Evolutionary conservation across 2,329 filamentous ascomycete genomes (phyloP), one percentile per base, ranked within the genome.

Genomic region (Metarhizium rileyi): DNA sequence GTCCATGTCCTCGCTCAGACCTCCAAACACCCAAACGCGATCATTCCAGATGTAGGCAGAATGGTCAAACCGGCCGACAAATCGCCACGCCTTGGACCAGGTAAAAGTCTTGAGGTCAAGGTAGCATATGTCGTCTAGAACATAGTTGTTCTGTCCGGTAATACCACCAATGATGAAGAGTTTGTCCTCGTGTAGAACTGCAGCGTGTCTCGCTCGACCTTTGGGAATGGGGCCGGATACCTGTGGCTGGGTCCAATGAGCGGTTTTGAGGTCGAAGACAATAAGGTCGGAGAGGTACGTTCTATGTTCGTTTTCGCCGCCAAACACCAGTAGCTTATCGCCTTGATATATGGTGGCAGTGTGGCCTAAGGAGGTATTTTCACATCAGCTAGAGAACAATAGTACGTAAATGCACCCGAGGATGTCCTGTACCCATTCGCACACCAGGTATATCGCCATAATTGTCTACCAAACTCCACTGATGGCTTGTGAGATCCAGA

Each of bases 401-500:
- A 44, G n/a, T 16, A 14, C 12, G 18, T 5, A 9, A 35, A 36
- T 20, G n/a, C 25, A 18, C 22, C 16, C 7, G 16, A n/a, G 50
- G 46, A 44, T 4, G 38, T 12, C 14, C 12, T 23, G 20, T 53
- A 89, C 90, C 91, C 93, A 97, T 97, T 57, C 91, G 83, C 46
- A 97, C 91, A 14, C 91, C 91, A 4, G 91, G 91, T 56, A 97
- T 97, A 68, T 97, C 91, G 30, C 93, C 93, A 72, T 95, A 98
- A 68, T 98, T 98, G 70, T 97, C 93, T 20, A 98, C 91, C 46
- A 98, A 73, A 57, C 82, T 93, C 93, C 93, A 98, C 65, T 93
- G 88, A 58, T 93, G 83, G 54, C 85, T 90, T 53, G 85, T 77
- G 55, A 98, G 77, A 65, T 98, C 90, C 47, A 98, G 72, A 59